Conservation (phyloP, 805 yeast genomes). For the Brettanomyces custersianus region DNA sequence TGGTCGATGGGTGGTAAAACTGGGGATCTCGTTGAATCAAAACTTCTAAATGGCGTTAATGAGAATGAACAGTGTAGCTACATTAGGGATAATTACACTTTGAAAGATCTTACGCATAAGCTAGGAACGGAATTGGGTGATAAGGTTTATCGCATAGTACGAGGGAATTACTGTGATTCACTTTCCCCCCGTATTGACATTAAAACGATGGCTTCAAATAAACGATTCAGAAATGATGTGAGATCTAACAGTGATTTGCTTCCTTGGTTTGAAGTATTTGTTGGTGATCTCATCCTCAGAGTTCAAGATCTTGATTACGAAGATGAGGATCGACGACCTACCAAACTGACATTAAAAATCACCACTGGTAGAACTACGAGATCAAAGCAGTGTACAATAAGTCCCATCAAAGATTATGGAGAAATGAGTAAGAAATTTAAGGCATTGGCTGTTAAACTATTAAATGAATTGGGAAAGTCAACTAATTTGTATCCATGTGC, state of each 20-base stretch:
- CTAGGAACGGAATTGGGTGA: constrained; percentile 33
- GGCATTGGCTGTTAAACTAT: constrained; percentile 12
- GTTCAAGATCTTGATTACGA: constrained; percentile 71
- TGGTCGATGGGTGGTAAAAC: constrained; percentile 89
- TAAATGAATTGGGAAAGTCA: constrained; percentile 14
- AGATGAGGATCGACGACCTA: constrained; percentile 39
- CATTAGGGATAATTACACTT: constrained; percentile 41
- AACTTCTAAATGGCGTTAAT: constrained; percentile 21
- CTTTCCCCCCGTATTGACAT: constrained; percentile 51
- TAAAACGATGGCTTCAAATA: constrained; percentile 84
- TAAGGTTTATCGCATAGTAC: constrained; percentile 48
- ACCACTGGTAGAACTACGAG: constrained; percentile 14
- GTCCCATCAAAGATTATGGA: constrained; percentile 28
- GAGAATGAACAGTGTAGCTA: constrained; percentile 30
- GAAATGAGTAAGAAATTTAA: constrained; percentile 24
- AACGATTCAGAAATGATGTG: constrained; percentile 61
- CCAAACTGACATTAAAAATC: constrained; percentile 38
- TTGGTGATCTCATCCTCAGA: constrained; percentile 69
- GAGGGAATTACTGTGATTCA: constrained; percentile 53
- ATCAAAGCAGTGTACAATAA: constrained; percentile 35
- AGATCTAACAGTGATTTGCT: constrained; percentile 43
- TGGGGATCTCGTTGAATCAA: constrained; percentile 51
- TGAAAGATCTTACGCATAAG: constrained; percentile 25
- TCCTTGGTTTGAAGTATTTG: constrained; percentile 77
- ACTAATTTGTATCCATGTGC: constrained; percentile 35